Evolutionary conservation across 2,329 filamentous ascomycete genomes (phyloP), one percentile per base, ranked within the genome.

Genomic region (Nothopassalora personata): DNA sequence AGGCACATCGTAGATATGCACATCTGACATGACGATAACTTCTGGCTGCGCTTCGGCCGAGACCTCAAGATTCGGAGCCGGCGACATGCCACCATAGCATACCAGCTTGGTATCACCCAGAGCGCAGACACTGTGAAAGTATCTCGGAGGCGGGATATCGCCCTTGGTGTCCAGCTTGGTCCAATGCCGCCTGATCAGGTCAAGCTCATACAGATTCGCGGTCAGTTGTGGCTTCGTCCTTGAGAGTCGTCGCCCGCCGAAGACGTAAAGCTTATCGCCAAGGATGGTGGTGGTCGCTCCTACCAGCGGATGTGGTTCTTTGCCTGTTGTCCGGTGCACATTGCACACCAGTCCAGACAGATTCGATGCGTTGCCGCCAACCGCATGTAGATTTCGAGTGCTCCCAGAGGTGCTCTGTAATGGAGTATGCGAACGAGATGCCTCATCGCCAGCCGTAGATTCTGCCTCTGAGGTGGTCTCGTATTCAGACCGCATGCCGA

Each of bases 31-130:
- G 58, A 97, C 94, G 1, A 91, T 88, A 4, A 97, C 90, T 48
- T 74, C 71, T 2, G 68, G 64, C 49, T 69, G 68, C 9, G 59
- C 64, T 70, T 97, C 92, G 39, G 91, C 86, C 67, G 91, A 89
- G 56, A 85, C 79, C 63, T 92, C 89, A 0, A 70, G 65, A 30
- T 66, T 68, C 9, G 72, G 71, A 49, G 75, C 73, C 0, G 93
- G 92, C 9, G 93, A 97, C 94, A 99, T 99, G 67, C 94, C 94
- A 59, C 94, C 94, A 74, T 97, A 99, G 75, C 93, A 97, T 3
- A 99, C 93, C 73, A 99, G 81, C 74, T 97, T 99, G 2, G 91
- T 93, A 72, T 97, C 94, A 23, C 94, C 94, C 1, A 99, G 78
- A 1, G 90, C 84, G 73, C 94, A 99, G 73, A 97, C 89, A 64